Evolutionary conservation across 805 yeast genomes (phyloP).

Genomic region (Wickerhamomyces queroliae): DNA sequence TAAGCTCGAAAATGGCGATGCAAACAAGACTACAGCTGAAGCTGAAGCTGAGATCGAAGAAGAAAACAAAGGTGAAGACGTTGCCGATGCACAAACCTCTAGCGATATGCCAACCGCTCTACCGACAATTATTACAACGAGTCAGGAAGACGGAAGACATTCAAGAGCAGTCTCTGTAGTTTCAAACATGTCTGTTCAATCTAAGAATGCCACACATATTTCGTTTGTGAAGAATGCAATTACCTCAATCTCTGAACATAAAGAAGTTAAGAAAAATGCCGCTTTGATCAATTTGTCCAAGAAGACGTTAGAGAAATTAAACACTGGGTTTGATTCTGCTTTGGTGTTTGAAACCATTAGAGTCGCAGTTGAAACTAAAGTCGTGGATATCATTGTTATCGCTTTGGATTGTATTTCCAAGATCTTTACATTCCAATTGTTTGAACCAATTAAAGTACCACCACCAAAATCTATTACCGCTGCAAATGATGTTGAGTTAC

Average conservation of each 20-base stretch:
- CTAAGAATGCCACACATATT: constrained; percentile 26
- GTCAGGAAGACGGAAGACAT: constrained; percentile 10
- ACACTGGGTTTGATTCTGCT: constrained; percentile 35
- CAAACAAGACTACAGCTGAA: not conserved
- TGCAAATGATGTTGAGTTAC: constrained; percentile 11
- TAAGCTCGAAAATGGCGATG: constrained; percentile 3
- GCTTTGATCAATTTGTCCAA: constrained; percentile 27
- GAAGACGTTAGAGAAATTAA: constrained; percentile 25
- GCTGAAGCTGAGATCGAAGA: constrained; percentile 1
- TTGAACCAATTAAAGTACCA: constrained; percentile 51
- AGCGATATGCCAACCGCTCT: constrained; percentile 12
- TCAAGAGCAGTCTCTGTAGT: constrained; percentile 14
- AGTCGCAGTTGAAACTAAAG: constrained; percentile 64
- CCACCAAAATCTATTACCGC: constrained; percentile 31
- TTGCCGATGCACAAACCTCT: constrained; percentile 4
- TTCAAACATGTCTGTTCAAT: constrained; percentile 13
- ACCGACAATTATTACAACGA: constrained; percentile 12
- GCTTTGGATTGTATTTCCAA: constrained; percentile 87
- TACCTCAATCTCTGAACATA: constrained; percentile 47
- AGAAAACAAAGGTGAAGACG: constrained; percentile 11
- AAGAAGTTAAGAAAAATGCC: constrained; percentile 50
- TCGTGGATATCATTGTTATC: constrained; percentile 56
- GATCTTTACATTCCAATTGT: constrained; percentile 78
- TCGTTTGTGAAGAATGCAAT: constrained; percentile 51
- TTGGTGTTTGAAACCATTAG: constrained; percentile 77